Evolutionary conservation across 192 early-diverging fungal species (phyloP).

Genomic region (Umbelopsis isabellina): DNA sequence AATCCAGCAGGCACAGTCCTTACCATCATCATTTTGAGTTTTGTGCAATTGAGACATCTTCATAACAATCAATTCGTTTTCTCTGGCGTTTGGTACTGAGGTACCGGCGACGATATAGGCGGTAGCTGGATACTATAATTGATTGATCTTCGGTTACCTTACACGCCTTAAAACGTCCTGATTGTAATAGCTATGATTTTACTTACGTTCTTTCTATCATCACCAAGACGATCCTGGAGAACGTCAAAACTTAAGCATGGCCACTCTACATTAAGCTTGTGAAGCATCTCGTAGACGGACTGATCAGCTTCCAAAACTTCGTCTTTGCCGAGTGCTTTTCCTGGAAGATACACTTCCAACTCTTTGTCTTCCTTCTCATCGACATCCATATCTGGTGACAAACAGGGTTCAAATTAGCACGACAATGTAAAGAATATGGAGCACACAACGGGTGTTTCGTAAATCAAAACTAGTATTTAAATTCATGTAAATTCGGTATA

Average conservation of each 20-base stretch:
- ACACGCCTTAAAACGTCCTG: too few relatives aligned
- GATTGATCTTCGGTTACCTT: too few relatives aligned
- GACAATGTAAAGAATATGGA: neutral
- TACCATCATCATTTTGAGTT: constrained; percentile 87
- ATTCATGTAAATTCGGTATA: too few relatives aligned
- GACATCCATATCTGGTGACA: constrained; percentile 47
- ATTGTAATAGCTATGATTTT: neutral
- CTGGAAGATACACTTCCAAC: constrained; percentile 89
- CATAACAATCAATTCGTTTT: constrained; percentile 94
- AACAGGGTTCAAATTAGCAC: constrained; percentile 8
- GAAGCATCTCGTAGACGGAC: constrained; percentile 96
- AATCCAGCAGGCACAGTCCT: neutral
- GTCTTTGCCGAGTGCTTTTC: constrained; percentile 80
- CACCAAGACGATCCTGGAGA: constrained; percentile 84
- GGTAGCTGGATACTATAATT: constrained; percentile 81
- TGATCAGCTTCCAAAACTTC: constrained; percentile 95
- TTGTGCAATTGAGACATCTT: constrained; percentile 93
- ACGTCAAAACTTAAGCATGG: constrained; percentile 98
- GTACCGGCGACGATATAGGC: constrained; percentile 94
- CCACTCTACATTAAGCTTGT: constrained; percentile 90
- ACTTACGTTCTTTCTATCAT: constrained; percentile 67
- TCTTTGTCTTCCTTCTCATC: constrained; percentile 55
- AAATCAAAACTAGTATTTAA: too few relatives aligned
- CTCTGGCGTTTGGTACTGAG: constrained; percentile 78
- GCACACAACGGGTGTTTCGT: too few relatives aligned